Evolutionary conservation across 2,329 filamentous ascomycete species (phyloP).

Genomic region (Fusarium sp.): DNA sequence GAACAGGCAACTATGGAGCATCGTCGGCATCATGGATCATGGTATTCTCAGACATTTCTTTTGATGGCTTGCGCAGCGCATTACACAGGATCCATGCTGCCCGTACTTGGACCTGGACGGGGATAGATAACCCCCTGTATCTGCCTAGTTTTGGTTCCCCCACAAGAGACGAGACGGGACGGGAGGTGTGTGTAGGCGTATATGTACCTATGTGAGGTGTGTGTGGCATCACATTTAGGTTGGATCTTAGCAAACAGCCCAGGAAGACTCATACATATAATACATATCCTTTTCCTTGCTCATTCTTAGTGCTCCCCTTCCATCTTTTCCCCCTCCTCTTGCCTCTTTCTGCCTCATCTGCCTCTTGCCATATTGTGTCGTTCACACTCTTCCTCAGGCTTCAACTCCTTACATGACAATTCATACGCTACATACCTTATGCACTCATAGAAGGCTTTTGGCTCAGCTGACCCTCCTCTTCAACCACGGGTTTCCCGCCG

Average conservation of each 20-base stretch:
- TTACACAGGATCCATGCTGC: slow-evolving; percentile 18
- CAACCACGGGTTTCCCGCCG: slow-evolving; percentile 20
- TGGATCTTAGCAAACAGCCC: slow-evolving; percentile 22
- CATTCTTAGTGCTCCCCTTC: slow-evolving; percentile 8
- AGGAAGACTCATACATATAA: slow-evolving; percentile 22
- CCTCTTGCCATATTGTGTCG: slow-evolving; percentile 4
- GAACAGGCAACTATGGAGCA: slow-evolving; percentile 49
- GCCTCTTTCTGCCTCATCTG: slow-evolving; percentile 3
- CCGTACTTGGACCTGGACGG: slow-evolving; percentile 38
- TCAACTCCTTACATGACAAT: slow-evolving; percentile 20
- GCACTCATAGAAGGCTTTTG: slow-evolving; percentile 18
- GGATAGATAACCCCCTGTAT: slow-evolving; percentile 32
- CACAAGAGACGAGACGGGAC: slow-evolving; percentile 11
- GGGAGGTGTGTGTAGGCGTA: slow-evolving; percentile 17
- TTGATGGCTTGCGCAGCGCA: slow-evolving; percentile 17
- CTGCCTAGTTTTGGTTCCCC: slow-evolving; percentile 34
- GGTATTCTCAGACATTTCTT: slow-evolving; percentile 35
- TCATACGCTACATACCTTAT: slow-evolving; percentile 21
- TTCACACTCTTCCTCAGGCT: slow-evolving; percentile 22
- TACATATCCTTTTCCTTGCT: slow-evolving; percentile 7
- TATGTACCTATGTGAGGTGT: slow-evolving; percentile 19
- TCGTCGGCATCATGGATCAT: slow-evolving; percentile 35
- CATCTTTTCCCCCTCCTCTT: slow-evolving; percentile 1
- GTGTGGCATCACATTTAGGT: slow-evolving; percentile 36
- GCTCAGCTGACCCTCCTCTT: slow-evolving; percentile 32